Evolutionary conservation across 306 rosid species (phyloP).

Genomic region (Ammopiptanthus mongolicus): DNA sequence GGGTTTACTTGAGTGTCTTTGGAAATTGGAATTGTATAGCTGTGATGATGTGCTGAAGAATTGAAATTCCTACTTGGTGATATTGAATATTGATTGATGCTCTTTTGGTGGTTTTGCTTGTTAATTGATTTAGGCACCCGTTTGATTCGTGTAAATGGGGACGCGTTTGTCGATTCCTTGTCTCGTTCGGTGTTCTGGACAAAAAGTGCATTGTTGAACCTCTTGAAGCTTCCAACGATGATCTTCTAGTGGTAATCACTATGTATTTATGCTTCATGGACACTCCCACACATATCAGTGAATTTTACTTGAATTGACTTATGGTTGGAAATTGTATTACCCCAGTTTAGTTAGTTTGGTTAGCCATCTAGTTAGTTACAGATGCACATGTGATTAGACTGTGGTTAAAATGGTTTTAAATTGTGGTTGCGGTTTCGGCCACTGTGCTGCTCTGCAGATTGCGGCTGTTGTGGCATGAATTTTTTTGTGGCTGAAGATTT

Average conservation of each 20-base stretch:
- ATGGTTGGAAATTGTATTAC: not conserved
- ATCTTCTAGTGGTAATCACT: slow-evolving; percentile 77
- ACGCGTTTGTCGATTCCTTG: slow-evolving; percentile 58
- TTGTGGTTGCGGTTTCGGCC: not conserved
- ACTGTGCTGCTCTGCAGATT: too few species aligned
- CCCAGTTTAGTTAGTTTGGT: not conserved
- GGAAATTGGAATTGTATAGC: not conserved
- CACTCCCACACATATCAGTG: not conserved
- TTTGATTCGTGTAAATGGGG: slow-evolving; percentile 96
- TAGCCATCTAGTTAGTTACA: not conserved
- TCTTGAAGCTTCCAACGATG: slow-evolving; percentile 75
- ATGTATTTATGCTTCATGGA: not conserved
- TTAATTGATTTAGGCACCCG: slow-evolving; percentile 63
- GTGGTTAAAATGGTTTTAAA: not conserved
- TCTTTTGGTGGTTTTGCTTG: not conserved
- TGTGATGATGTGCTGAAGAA: not conserved
- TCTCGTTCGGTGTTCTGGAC: slow-evolving; percentile 46
- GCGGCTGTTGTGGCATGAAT: not conserved
- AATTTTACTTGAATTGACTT: not conserved
- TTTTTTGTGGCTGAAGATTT: not conserved
- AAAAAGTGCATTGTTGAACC: slow-evolving; percentile 59
- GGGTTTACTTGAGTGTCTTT: not conserved
- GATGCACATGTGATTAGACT: not conserved
- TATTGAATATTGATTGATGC: not conserved
- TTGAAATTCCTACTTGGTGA: not conserved